Evolutionary conservation across 495 filamentous ascomycete species (phyloP), one percentile per base, ranked within the genome.

Genomic region (Staphylotrichum tortipilum): DNA sequence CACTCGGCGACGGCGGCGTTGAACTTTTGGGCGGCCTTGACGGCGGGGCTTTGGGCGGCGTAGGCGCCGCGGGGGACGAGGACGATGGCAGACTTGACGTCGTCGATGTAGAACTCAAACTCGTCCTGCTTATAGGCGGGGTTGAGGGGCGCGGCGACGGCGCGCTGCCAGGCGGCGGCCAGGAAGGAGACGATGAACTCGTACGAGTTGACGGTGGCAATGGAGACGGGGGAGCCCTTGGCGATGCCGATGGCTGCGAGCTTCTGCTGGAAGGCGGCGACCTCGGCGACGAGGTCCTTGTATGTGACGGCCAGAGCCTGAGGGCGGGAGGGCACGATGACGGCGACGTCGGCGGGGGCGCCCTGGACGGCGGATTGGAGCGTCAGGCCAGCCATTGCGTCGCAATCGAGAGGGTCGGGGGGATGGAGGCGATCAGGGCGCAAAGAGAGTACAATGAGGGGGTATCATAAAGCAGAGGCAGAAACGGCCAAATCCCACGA

Each of bases 21-120:
- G 68, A 84, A 88, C 66, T 80, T 86, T 49, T 78, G 71, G 5
- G 84, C 86, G 3, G 87, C 87, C 50, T 78, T 74, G 9, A 91
- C 84, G 17, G 82, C 85, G 10, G 84, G 77, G 37, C 75, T 79
- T 62, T 80, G 69, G 50, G 72, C 64, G 15, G 66, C 61, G 55
- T 80, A 84, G 14, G 83, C 79, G 12, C 84, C 86, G 45, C 72
- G 69, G 4, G 87, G 84, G 9, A 91, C 82, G 34, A 91, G 71
- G 5, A 84, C 77, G 36, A 91, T 67, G 31, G 81, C 82, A 9
- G 85, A 86, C 57, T 77, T 84, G 56, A 92, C 75, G 64, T 92
- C 86, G 30, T 86, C 81, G 55, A 91, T 89, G 64, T 89, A 92
- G 68, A 92, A 90, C 64, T 91, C 86, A 61, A 91, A 89, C 63